Evolutionary conservation across 177 flowering plant species (phyloP), one percentile per base, ranked within the genome.

Genomic region (Vitis hybrid): DNA sequence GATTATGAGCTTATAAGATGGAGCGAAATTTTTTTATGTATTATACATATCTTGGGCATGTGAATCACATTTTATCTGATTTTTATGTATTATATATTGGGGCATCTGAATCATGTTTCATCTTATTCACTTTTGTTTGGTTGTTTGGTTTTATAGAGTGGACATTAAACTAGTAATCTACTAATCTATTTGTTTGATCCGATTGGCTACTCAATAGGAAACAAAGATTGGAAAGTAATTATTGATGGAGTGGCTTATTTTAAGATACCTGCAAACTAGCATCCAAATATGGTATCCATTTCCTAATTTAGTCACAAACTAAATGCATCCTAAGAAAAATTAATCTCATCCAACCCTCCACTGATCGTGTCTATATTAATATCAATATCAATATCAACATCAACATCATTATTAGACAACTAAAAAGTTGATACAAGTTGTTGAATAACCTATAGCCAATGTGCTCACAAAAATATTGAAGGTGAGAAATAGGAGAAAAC

Each of bases 1-100:
- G 69, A 68, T 75, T 67, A 20, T 51, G 59, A 69, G 67, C 22
- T 75, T 65, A 69, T 77, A 70, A 60, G 52, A 17, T 61, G 59
- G 44, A 58, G 38, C 54, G 1, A 70, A 52, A 61, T 12, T 54
- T 71, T 50, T 28, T 61, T 57, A 15, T 20, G 28, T 14, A 31
- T 15, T 14, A 22, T 14, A 2, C n/a, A 38, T 62, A 62, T 33
- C 50, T 15, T 62, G 65, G 17, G 65, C 4, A 31, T 38, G 50
- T 14, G 44, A 62, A 62, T 33, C 65, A 58, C 61, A 58, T 20
- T 58, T 58, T n/a, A 58, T 58, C 13, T 58, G 11, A 58, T 58
- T 20, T 9, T 58, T 58, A 58, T 58, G 61, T 18, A 58, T 19
- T 15, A 57, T 14, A 19, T n/a, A 4, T 14, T 17, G 17, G 6